Base-by-base conservation (phyloP, 257 asterid species). In the Rhazya stricta region DNA sequence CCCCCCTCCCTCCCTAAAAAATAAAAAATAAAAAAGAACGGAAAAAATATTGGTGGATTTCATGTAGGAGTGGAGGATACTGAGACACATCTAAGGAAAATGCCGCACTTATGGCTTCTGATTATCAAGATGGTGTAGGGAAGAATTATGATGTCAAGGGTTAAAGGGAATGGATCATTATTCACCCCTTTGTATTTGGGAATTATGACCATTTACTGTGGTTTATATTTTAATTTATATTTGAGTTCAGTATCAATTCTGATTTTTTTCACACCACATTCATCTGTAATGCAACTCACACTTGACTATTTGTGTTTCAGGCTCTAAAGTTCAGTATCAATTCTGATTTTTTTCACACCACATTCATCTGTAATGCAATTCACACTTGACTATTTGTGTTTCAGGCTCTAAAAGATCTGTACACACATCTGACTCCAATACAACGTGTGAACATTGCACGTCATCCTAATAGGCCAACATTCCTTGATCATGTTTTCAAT, bases 401-500 rank as follows among this genome's bases (percentile, higher is more conserved):
- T 81, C 96, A 95, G 99, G 97, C 96, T 75, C 84, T 87, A 78
- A 87, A 89, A 81, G 89, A 88, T 60, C 84, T 95, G 16, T 95
- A 91, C 86, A 88, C 86, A 6, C 89, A 89, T 82, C 85, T 95
- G 83, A 70, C 81, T 76, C 97, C 98, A 25, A 89, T 91, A 74
- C 98, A 93, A 77, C 94, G 96, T 65, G 94, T 93, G 83, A 76
- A 83, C 71, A 85, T 93, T 84, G 98, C 98, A 69, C 76, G 98
- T 37, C 96, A 91, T 81, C 98, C 98, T 45, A 82, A 93, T 80
- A 83, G 98, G 74, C 98, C 98, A 53, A 93, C 97, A 6, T 93
- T 84, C 84, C 98, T 91, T 80, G 98, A 93, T 85, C 98, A 93
- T 77, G 63, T 93, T 48, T 93, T 91, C 75, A 93, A 84, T 84